phyloP scores from a whole-genome alignment of 2,329 filamentous ascomycete genomes.

The Botrytis sinoallii region DNA sequence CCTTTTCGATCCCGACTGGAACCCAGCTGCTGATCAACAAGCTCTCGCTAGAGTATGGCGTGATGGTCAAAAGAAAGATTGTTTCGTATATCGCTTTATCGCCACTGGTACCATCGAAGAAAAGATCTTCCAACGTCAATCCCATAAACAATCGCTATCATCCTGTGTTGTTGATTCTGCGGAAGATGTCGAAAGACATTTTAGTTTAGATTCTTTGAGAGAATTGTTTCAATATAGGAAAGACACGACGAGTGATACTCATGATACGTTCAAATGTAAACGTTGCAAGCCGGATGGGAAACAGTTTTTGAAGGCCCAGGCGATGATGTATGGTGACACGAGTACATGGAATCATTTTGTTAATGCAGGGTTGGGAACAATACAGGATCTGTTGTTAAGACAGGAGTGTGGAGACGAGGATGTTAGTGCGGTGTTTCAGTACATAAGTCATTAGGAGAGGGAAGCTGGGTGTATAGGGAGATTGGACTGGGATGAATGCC shows the following conservation, averaged over 20 bases:
- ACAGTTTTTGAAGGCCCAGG: conserved; percentile 85
- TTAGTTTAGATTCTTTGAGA: conserved; percentile 83
- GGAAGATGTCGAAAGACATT: conserved; percentile 96
- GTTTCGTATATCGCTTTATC: conserved; percentile 99
- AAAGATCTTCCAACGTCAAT: conserved; percentile 98
- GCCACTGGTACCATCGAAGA: conserved; percentile 97
- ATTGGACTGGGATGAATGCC: neutral
- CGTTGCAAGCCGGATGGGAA: conserved; percentile 83
- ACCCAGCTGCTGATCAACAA: conserved; percentile 95
- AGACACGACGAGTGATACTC: conserved; percentile 85
- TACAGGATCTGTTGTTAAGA: conserved; percentile 85
- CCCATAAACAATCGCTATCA: conserved; percentile 94
- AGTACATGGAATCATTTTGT: conserved; percentile 99
- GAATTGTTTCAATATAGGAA: conserved; percentile 92
- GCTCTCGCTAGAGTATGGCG: conserved; percentile 96
- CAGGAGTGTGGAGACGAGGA: conserved; percentile 77
- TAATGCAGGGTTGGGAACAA: conserved; percentile 73
- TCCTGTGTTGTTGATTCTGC: conserved; percentile 95
- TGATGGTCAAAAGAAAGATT: conserved; percentile 98
- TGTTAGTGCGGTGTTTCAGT: conserved; percentile 96
- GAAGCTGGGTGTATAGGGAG: neutral
- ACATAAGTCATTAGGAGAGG: conserved; percentile 74
- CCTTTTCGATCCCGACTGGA: conserved; percentile 97
- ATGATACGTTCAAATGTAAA: conserved; percentile 99
- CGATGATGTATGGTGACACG: conserved; percentile 95